Conservation (phyloP, 177 flowering plant genomes). For the Vitis hybrid region DNA sequence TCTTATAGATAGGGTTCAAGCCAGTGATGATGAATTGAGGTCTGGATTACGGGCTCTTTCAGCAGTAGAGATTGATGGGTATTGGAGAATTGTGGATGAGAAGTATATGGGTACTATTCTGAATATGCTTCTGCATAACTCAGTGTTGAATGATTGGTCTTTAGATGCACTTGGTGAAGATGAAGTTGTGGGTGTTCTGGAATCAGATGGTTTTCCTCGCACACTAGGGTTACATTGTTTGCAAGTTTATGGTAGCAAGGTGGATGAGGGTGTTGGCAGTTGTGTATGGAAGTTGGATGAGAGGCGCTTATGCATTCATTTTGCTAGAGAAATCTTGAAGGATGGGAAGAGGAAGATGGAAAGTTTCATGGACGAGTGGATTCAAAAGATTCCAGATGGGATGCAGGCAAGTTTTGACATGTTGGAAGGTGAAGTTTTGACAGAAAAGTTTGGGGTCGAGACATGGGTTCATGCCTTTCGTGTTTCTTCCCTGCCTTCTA, state of each 20-base stretch:
- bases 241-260: constrained; percentile 50
- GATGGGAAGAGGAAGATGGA: constrained; percentile 73
- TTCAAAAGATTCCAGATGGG: constrained; percentile 57
- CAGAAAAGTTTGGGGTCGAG: constrained; percentile 72
- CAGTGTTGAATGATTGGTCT: constrained; percentile 70
- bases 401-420: constrained; percentile 66
- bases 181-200: constrained; percentile 51
- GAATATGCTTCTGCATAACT: constrained; percentile 56
- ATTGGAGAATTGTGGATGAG: constrained; percentile 83
- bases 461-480: constrained; percentile 73
- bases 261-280: constrained; percentile 26
- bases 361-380: constrained; percentile 74
- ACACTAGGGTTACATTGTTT: constrained; percentile 62
- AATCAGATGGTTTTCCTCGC: constrained; percentile 67
- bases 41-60: constrained; percentile 57
- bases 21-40: constrained; percentile 83
- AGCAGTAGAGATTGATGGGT: constrained; percentile 85
- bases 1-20: constrained; percentile 68
- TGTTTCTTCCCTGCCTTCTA: constrained; percentile 62
- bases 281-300: constrained; percentile 72
- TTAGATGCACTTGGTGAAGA: constrained; percentile 54
- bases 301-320: constrained; percentile 65
- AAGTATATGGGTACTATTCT: constrained; percentile 56
- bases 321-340: constrained; percentile 62
- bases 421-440: constrained; percentile 88